Evolutionary conservation across 352 stramenopile species (phyloP).

Genomic region (Pythium folliculosum): DNA sequence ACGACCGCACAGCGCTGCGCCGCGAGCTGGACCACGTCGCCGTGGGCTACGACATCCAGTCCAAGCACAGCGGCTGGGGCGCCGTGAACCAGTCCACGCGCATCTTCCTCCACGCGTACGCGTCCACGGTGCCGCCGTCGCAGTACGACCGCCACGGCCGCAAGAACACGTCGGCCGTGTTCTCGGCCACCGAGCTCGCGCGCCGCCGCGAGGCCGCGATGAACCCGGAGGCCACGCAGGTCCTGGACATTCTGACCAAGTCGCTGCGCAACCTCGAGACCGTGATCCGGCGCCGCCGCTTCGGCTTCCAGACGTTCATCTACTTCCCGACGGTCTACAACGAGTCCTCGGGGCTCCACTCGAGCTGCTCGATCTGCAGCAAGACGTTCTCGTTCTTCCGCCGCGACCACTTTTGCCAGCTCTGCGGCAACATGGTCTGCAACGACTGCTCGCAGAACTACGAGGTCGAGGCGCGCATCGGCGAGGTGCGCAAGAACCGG

Average conservation of each 20-base stretch:
- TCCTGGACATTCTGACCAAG: conserved; percentile 49
- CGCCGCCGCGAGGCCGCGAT: conserved; percentile 40
- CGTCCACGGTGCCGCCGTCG: conserved; percentile 37
- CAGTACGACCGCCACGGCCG: conserved; percentile 34
- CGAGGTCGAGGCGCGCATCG: conserved; percentile 51
- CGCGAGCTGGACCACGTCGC: conserved; percentile 59
- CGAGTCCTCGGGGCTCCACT: conserved; percentile 27
- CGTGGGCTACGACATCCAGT: conserved; percentile 58
- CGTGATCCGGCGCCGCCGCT: conserved; percentile 59
- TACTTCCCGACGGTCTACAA: conserved; percentile 42
- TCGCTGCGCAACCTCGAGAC: conserved; percentile 54
- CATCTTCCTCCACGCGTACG: conserved; percentile 62
- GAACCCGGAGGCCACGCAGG: conserved; percentile 45
- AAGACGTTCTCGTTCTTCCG: conserved; percentile 54
- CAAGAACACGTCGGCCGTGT: conserved; percentile 23
- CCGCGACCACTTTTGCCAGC: conserved; percentile 51
- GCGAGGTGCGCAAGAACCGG: conserved; percentile 49
- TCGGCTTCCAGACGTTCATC: conserved; percentile 71
- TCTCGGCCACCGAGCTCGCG: conserved; percentile 33
- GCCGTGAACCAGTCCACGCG: conserved; percentile 46
- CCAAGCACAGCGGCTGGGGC: conserved; percentile 26
- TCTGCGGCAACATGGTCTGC: conserved; percentile 59
- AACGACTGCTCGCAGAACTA: conserved; percentile 55
- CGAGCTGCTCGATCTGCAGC: conserved; percentile 46
- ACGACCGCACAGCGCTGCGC: conserved; percentile 55